phyloP scores from a whole-genome alignment of 441 rosid species.

The Biscutella laevigata region DNA sequence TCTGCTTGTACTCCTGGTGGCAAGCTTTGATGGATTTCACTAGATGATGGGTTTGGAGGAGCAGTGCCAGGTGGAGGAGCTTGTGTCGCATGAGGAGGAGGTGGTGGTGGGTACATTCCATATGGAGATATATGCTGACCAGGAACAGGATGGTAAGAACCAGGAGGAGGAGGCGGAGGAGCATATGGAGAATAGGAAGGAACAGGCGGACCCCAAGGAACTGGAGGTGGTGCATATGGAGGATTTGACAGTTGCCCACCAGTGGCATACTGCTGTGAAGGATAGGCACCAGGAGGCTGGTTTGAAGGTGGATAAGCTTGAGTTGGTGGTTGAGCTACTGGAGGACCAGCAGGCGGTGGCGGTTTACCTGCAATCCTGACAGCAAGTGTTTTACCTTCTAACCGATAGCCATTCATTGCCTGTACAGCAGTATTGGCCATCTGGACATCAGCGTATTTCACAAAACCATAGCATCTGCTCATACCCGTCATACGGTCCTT shows the following conservation, averaged over 20 bases:
- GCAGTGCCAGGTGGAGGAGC: slow-evolving; percentile 67
- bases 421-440: slow-evolving; percentile 79
- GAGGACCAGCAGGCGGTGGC: slow-evolving; percentile 72
- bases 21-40: slow-evolving; percentile 63
- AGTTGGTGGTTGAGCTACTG: slow-evolving; percentile 45
- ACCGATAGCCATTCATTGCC: slow-evolving; percentile 70
- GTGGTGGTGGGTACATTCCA: slow-evolving; percentile 57
- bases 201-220: slow-evolving; percentile 84
- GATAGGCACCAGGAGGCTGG: slow-evolving; percentile 64
- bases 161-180: slow-evolving; percentile 81
- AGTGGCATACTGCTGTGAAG: slow-evolving; percentile 61
- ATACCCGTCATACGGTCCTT: slow-evolving; percentile 68
- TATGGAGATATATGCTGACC: slow-evolving; percentile 83
- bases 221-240: slow-evolving; percentile 47
- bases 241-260: slow-evolving; percentile 59
- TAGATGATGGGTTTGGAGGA: slow-evolving; percentile 34
- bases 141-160: slow-evolving; percentile 64
- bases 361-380: slow-evolving; percentile 94
- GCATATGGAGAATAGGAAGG: slow-evolving; percentile 70
- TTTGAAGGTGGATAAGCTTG: slow-evolving; percentile 43
- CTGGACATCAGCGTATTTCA: slow-evolving; percentile 76
- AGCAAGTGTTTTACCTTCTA: slow-evolving; percentile 81
- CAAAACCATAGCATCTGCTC: slow-evolving; percentile 91
- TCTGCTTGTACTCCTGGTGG: slow-evolving; percentile 91
- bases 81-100: slow-evolving; percentile 33